Base-by-base conservation (phyloP, 805 yeast genomes). In the Sugiyamaella qingdaonensis region DNA sequence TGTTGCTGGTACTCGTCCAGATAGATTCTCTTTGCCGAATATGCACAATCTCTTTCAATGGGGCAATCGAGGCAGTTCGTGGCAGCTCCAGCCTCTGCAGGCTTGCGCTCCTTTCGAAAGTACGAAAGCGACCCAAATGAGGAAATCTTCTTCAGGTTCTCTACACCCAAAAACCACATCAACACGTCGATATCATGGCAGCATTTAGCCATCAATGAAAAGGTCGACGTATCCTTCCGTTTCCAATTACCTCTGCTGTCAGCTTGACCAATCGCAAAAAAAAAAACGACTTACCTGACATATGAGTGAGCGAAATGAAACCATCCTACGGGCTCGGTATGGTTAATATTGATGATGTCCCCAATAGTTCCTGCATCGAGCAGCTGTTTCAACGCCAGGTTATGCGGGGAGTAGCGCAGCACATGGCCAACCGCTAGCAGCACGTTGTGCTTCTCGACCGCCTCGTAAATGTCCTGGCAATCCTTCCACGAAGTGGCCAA, bases 271-370 rank as follows among this genome's bases (percentile, higher is more conserved):
- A 7, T 7, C 3, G 29, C 29, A 24, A 24, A 24, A 24, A 4
- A 24, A 24, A 24, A 24, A 24, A 24, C 7, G 7, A 24, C 29
- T 3, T 24, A 24, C 29, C 65, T 58, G 2, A 61, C 65, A 51
- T 59, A 61, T 16, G 65, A 61, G 46, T 61, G 65, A 10, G 65
- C 63, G 53, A 58, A 61, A 44, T 61, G 65, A 51, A 45, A 57
- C 57, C 58, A 59, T 9, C 65, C 65, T 11, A 61, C 64, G 11
- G 65, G 65, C 51, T 61, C 65, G 9, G 65, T 61, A 48, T 61
- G 65, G 37, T 61, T 59, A 21, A 61, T 52, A 52, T 57, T 59
- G 47, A 61, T 51, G 29, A 61, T 58, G 8, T 57, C 61, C 7
- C 65, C 65, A 48, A 61, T 49, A 9, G 41, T 54, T 11, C 60